Evolutionary conservation across 805 yeast species (phyloP).

Genomic region (Kazachstania africana): DNA sequence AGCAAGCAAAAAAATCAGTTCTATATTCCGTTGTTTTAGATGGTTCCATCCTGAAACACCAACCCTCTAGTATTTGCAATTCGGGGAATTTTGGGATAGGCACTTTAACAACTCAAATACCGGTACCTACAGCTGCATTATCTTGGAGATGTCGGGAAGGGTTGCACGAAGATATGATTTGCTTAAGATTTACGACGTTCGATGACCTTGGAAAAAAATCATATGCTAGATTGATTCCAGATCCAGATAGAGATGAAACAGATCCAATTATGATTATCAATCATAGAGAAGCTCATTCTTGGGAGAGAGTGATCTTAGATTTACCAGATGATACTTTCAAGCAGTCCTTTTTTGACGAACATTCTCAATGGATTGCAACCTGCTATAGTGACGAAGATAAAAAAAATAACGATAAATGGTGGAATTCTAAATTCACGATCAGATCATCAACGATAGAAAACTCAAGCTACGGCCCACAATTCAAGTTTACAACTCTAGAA

Average conservation of each 20-base stretch:
- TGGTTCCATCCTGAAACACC: constrained; percentile 8
- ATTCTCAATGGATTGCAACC: background rate
- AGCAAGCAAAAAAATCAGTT: constrained; percentile 8
- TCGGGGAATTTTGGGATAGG: constrained; percentile 21
- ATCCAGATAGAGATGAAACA: background rate
- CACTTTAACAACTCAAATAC: constrained; percentile 15
- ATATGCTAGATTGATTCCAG: constrained; percentile 1
- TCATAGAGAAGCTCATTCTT: background rate
- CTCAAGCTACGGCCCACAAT: background rate
- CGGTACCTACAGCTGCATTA: constrained; percentile 16
- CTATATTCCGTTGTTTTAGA: constrained; percentile 12
- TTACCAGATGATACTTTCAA: constrained; percentile 1
- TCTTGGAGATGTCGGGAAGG: constrained; percentile 6
- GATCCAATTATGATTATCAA: background rate
- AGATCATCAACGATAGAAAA: background rate
- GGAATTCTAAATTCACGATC: constrained; percentile 2
- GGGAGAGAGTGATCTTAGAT: constrained; percentile 1
- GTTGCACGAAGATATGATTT: constrained; percentile 1
- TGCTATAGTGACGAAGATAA: constrained; percentile 2
- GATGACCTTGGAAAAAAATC: constrained; percentile 6
- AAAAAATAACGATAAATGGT: constrained; percentile 8
- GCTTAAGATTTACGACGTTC: constrained; percentile 14
- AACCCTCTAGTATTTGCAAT: constrained; percentile 6
- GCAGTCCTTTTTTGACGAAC: constrained; percentile 1
- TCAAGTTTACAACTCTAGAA: constrained; percentile 1